Conservation (phyloP, 257 asterid genomes). For the Nicotiana tabacum region DNA sequence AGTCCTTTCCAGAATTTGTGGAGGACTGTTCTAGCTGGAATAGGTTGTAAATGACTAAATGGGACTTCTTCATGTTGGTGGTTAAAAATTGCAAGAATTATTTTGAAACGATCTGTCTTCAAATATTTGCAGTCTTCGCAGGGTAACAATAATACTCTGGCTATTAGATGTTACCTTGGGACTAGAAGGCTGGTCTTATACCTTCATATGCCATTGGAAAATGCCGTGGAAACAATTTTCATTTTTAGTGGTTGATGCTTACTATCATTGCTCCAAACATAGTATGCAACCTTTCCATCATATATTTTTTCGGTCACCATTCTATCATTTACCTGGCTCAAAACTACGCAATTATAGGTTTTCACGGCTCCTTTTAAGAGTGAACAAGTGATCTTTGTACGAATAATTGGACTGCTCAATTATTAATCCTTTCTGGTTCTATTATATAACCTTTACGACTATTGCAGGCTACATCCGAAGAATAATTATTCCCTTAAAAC, state of each 20-base stretch:
- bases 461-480: too few species aligned
- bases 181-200: background rate
- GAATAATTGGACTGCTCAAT: background rate
- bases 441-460: background rate
- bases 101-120: background rate
- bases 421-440: background rate
- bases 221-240: background rate
- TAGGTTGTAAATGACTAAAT: conserved; percentile 12
- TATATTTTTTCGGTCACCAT: too few species aligned
- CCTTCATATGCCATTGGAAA: background rate
- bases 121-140: background rate
- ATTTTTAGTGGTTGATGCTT: too few species aligned
- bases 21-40: background rate
- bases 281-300: too few species aligned
- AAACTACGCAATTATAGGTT: too few species aligned
- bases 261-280: too few species aligned
- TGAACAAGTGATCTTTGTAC: too few species aligned
- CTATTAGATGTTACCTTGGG: background rate
- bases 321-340: too few species aligned
- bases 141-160: background rate
- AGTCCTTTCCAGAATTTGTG: conserved; percentile 36
- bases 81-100: conserved; percentile 3
- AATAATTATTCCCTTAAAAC: too few species aligned
- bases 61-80: conserved; percentile 2
- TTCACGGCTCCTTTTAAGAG: too few species aligned